A percentile compares a stretch with the other conserved stretches of the same genome.
These are phyloP conservation scores for Tylopilus subfusipes DNA, from an alignment of 768 basidiomycete species.

Conservation along the genomic window DNA sequence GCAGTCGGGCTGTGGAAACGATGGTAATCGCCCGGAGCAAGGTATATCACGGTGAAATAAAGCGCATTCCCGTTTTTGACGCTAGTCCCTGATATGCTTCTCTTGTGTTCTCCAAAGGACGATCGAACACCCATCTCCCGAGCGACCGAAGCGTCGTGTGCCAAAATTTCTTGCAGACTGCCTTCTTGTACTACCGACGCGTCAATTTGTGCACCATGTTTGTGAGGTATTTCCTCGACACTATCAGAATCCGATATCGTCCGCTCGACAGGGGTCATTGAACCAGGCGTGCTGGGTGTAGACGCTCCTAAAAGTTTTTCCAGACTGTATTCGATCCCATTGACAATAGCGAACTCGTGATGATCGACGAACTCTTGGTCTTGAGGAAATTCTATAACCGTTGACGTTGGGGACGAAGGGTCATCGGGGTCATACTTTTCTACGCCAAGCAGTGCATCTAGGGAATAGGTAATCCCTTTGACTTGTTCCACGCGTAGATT, in stretches of 20 bases:
- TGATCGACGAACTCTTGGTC: conserved; percentile 70
- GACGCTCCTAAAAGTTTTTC: conserved; percentile 75
- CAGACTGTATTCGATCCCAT: conserved; percentile 95
- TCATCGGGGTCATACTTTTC: conserved; percentile 45
- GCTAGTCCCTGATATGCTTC: conserved; percentile 42
- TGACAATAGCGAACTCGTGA: conserved; percentile 91
- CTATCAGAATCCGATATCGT: conserved; percentile 19
- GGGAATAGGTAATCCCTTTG: conserved; percentile 95
- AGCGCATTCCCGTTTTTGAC: conserved; percentile 77
- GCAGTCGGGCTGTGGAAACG: conserved; percentile 94
- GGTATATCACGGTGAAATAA: conserved; percentile 93
- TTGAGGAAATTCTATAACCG: conserved; percentile 38
- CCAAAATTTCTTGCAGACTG: conserved; percentile 51
- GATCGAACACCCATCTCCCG: conserved; percentile 62
- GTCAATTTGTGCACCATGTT: conserved; percentile 68
- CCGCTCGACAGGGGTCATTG: conserved; percentile 28
- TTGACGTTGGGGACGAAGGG: conserved; percentile 40
- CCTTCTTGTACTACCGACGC: conserved; percentile 66
- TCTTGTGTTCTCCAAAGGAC: conserved; percentile 29
- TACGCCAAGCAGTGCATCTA: conserved; percentile 88
- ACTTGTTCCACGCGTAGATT: conserved; percentile 88
- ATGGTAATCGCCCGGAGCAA: conserved; percentile 98
- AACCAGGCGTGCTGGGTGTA: conserved; percentile 39
- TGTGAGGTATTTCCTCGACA: conserved; percentile 38
- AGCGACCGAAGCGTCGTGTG: conserved; percentile 70